Base-by-base conservation (phyloP, 1,284 basidiomycete genomes). In the Cutaneotrichosporon sp. region DNA sequence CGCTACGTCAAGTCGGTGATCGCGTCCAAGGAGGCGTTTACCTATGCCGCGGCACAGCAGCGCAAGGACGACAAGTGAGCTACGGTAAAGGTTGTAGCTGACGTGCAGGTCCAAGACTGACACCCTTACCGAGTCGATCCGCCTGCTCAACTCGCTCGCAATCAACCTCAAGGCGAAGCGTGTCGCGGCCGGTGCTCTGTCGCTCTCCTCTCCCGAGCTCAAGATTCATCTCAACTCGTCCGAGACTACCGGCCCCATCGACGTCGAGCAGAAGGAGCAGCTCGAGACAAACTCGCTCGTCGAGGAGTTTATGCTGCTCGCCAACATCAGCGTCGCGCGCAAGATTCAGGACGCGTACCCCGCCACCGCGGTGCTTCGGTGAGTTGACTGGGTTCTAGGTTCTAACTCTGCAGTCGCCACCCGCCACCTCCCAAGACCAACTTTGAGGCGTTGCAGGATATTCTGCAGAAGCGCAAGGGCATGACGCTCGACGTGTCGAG, bases 261-360 rank as follows among this genome's bases (percentile, higher is more conserved):
- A 97, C 62, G 93, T 99, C 4, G 93, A 97, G 76, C 92, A 96
- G 72, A 98, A 98, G 74, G 86, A 92, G 67, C 74, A 89, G 67
- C 78, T 82, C 34, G 93, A 98, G 77, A 98, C 96, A 12, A 98
- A 98, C 72, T 92, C 88, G 60, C 78, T 99, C 10, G 96, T 98
- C 2, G 96, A 99, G 71, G 96, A 98, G 75, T 98, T 98, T 74
- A 98, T 99, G 96, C 78, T 99, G 58, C 83, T 98, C 52, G 96
- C 96, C 23, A 98, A 98, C 68, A 88, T 96, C 62, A 90, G 87
- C 58, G 96, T 97, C 0, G 96, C 94, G 8, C 77, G 79, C 65
- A 88, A 87, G 73, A 97, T 97, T 41, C 88, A 97, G 70, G 90
- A 96, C 66, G 84, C 87, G 1, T 98, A 93, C 77, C 94, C 96